Conservation (phyloP, 257 asterid genomes). For the Coffea canephora region DNA sequence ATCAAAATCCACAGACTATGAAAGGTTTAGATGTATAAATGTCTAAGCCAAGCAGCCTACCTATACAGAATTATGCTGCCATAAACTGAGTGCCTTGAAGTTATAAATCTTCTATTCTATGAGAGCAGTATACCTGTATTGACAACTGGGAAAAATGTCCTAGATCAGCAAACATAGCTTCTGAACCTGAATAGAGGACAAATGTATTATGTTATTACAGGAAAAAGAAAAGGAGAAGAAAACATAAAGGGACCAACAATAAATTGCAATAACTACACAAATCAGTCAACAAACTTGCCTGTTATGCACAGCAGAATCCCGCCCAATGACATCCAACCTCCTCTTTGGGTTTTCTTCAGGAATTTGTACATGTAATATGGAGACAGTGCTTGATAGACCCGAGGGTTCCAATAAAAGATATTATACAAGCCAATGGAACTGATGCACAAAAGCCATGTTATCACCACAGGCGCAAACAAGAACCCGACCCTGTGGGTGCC, state of each 20-base stretch:
- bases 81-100: neutral
- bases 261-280: neutral
- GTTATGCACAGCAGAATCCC: conserved; percentile 90
- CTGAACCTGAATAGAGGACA: conserved; percentile 64
- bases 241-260: neutral
- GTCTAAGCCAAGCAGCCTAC: neutral
- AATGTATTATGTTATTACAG: conserved; percentile 2
- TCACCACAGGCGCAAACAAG: conserved; percentile 95
- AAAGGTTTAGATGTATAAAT: neutral
- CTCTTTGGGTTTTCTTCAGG: conserved; percentile 73
- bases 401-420: conserved; percentile 77
- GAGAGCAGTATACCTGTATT: conserved; percentile 51
- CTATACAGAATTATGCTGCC: neutral
- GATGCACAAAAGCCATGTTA: conserved; percentile 87
- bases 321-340: conserved; percentile 96
- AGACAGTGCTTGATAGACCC: conserved; percentile 74
- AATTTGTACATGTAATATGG: conserved; percentile 88
- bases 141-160: conserved; percentile 95
- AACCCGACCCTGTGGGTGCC: conserved; percentile 98
- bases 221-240: conserved; percentile 8
- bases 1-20: neutral
- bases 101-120: neutral
- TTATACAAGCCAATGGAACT: conserved; percentile 77
- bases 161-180: conserved; percentile 98
- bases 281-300: conserved; percentile 32